Base-by-base conservation (phyloP, 2,329 filamentous ascomycete genomes). In the Fusarium albosuccineum region DNA sequence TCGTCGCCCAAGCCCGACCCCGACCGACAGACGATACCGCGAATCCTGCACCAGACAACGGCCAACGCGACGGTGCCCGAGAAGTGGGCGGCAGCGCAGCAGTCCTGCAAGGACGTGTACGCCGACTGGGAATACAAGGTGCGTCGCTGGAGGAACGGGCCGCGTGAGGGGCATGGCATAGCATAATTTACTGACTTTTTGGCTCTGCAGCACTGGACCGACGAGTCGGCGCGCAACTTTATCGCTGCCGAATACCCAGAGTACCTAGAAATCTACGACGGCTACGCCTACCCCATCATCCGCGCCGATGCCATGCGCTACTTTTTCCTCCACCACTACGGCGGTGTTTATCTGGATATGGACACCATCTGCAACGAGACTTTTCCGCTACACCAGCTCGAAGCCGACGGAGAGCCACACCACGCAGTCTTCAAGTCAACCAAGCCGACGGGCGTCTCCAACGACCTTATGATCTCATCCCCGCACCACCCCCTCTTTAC, bases 11-110 rank as follows among this genome's bases (percentile, higher is more conserved):
- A 89, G 14, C 90, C 91, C 76, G 87, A 85, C 72, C 91, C 92
- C 74, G 86, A 89, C 73, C 91, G 92, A 74, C 86, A 89, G 60
- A 87, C 85, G 60, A 89, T 93, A 49, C 91, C 91, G 52, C 91
- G 90, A 78, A 92, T 93, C 72, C 90, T 93, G 40, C 91, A 93
- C 79, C 91, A 92, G 75, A 92, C 91, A 6, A 91, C 90, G 77
- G 86, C 86, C 73, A 92, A 92, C 75, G 86, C 89, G 57, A 87
- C 84, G 42, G 88, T 93, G 39, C 91, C 91, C 0, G 81, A 80
- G 45, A 85, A 89, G 54, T 93, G 91, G 91, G 79, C 82, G 60
- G 83, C 83, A 9, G 85, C 90, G 33, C 89, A 92, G 70, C 81
- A 88, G 77, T 89, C 84, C 70, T 93, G 91, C 79, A 80, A 89